Evolutionary conservation across 257 asterid genomes (phyloP), one percentile per base, ranked within the genome.

Genomic region (Plectranthus barbatus): DNA sequence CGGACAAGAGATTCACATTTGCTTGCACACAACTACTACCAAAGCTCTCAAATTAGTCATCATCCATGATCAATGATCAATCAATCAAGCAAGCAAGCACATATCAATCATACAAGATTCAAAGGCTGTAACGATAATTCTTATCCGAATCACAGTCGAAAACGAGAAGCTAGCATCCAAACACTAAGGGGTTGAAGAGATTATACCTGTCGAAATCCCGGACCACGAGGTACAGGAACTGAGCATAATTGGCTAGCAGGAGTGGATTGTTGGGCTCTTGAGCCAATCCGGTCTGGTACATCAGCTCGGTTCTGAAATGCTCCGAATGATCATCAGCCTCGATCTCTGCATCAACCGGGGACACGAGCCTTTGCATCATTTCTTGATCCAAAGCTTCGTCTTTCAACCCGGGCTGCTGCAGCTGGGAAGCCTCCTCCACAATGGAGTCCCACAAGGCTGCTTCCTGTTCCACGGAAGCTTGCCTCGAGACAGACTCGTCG

Each of bases 241-340:
- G 97, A 52, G 97, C 99, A 66, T 77, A 93, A 78, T 93, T 93
- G 44, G 95, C 91, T 2, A 93, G 84, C 77, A 93, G 72, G 26
- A 93, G 95, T 36, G 94, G 56, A 65, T 79, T 90, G n/a, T 72
- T 64, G 18, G 97, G 97, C 49, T 87, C 94, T 64, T 63, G 90
- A 31, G 81, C 75, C 68, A 93, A 62, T 47, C 53, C 84, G 13
- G 73, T 50, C 58, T 77, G 94, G 74, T 93, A 93, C 3, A 71
- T 44, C 68, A 87, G 17, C 84, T 87, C 95, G 4, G 86, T 90
- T 70, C 68, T 72, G 49, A 76, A 60, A 69, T 79, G 73, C 3
- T 81, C 90, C 0, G 50, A 59, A 20, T 71, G 63, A 56, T 82
- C 88, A 57, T 82, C 94, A 0, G 56, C 73, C 63, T 93, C 96